Conservation (phyloP, 441 rosid genomes). For the Erodium texanum region DNA sequence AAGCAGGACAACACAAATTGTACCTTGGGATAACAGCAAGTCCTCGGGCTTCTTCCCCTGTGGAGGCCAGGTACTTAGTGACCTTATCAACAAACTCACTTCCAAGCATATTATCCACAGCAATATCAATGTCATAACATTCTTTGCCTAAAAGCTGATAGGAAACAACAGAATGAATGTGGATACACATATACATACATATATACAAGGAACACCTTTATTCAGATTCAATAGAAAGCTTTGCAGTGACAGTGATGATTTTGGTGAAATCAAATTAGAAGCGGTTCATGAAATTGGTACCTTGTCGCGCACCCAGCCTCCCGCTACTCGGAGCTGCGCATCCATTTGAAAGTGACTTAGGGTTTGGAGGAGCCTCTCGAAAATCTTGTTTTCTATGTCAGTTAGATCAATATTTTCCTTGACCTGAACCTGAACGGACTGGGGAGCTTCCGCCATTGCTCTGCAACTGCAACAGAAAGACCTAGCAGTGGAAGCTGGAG, state of each 20-base stretch:
- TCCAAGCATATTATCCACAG: constrained; percentile 77
- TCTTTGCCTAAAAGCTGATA: constrained; percentile 80
- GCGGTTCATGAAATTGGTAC: constrained; percentile 26
- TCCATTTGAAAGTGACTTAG: constrained; percentile 51
- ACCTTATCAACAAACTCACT: constrained; percentile 76
- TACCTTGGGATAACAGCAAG: constrained; percentile 71
- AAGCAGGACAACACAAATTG: neutral
- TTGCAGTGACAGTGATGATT: neutral
- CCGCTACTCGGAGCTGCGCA: constrained; percentile 87
- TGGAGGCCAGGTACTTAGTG: constrained; percentile 46
- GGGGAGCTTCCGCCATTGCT: constrained; percentile 25
- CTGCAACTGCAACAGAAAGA: constrained; percentile 14
- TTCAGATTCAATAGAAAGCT: neutral
- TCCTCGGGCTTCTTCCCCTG: constrained; percentile 61
- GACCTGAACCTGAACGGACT: constrained; percentile 22
- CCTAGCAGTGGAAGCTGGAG: constrained; percentile 11
- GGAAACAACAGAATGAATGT: neutral
- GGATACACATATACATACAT: too few relatives aligned
- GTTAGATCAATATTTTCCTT: constrained; percentile 55
- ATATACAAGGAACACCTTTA: neutral
- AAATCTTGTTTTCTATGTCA: constrained; percentile 52
- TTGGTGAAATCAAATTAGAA: neutral
- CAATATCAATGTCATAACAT: constrained; percentile 81
- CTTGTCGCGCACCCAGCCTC: constrained; percentile 99
- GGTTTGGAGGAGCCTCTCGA: constrained; percentile 54